Conservation (phyloP, 1,284 basidiomycete genomes). For the Somion occarium region DNA sequence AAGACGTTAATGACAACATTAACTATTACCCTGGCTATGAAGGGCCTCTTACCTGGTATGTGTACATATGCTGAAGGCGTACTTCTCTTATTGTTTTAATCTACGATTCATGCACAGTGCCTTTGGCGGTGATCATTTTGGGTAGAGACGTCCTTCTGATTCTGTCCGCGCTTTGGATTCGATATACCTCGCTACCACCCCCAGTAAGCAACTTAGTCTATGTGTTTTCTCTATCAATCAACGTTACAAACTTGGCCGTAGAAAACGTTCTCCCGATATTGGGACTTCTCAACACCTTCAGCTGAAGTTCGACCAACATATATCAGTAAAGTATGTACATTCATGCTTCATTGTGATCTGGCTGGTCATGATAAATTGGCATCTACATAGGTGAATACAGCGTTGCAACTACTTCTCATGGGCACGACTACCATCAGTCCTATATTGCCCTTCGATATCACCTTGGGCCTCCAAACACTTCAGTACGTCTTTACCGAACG, state of each 20-base stretch:
- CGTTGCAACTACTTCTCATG: constrained; percentile 88
- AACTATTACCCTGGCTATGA: constrained; percentile 81
- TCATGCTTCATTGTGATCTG: neutral
- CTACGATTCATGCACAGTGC: constrained; percentile 46
- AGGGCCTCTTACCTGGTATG: constrained; percentile 81
- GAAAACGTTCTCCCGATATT: constrained; percentile 92
- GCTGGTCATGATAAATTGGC: neutral
- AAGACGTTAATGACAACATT: constrained; percentile 95
- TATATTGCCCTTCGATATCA: constrained; percentile 63
- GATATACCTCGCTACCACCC: constrained; percentile 83
- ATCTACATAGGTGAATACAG: constrained; percentile 76
- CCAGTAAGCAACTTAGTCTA: constrained; percentile 56
- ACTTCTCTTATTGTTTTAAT: neutral
- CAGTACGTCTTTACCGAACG: no score
- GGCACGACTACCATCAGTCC: constrained; percentile 84
- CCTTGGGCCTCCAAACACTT: constrained; percentile 49
- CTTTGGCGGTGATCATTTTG: constrained; percentile 82
- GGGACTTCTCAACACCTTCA: constrained; percentile 92
- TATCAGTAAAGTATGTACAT: constrained; percentile 75
- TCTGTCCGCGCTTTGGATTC: constrained; percentile 90
- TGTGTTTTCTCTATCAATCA: constrained; percentile 7
- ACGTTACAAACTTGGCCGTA: constrained; percentile 25
- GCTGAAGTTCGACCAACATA: constrained; percentile 89
- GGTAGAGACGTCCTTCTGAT: constrained; percentile 88
- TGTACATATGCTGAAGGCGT: constrained; percentile 10